These are phyloP conservation scores for Rhizopogon vinicolor DNA, from an alignment of 768 basidiomycete species.

Conservation along the genomic window DNA sequence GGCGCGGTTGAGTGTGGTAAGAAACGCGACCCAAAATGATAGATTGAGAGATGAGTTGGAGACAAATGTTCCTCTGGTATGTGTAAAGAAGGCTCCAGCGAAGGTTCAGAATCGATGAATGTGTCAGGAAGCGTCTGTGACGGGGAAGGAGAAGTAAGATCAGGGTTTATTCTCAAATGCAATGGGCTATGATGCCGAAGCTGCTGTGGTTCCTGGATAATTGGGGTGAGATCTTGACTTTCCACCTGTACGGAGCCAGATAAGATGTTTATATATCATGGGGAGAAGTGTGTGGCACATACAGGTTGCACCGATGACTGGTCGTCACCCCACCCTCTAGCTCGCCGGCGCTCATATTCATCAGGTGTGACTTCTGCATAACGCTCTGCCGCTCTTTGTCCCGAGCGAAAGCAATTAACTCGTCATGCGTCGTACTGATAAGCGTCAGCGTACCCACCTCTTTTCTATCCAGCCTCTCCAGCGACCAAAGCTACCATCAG, in stretches of 20 bases:
- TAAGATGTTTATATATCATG: background rate
- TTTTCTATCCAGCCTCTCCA: conserved; percentile 91
- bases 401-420: conserved; percentile 1
- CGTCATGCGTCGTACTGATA: background rate
- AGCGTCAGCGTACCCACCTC: conserved; percentile 38
- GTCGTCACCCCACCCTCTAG: conserved; percentile 68
- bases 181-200: conserved; percentile 12
- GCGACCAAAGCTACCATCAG: conserved; percentile 63
- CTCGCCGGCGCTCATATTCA: conserved; percentile 50
- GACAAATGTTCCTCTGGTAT: conserved; percentile 45
- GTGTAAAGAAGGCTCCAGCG: conserved; percentile 23
- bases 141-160: conserved; percentile 24
- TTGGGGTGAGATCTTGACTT: background rate
- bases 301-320: conserved; percentile 11
- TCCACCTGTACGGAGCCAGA: conserved; percentile 9
- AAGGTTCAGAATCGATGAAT: conserved; percentile 4
- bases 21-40: conserved; percentile 82
- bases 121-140: conserved; percentile 3
- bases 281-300: conserved; percentile 3
- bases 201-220: conserved; percentile 5
- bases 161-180: conserved; percentile 41
- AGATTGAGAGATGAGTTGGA: conserved; percentile 64
- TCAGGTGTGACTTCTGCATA: conserved; percentile 62
- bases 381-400: conserved; percentile 73
- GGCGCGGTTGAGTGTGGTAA: conserved; percentile 73